These are phyloP conservation scores for Fusarium sp. DNA, from an alignment of 2,329 filamentous ascomycete species.

Conservation along the genomic window DNA sequence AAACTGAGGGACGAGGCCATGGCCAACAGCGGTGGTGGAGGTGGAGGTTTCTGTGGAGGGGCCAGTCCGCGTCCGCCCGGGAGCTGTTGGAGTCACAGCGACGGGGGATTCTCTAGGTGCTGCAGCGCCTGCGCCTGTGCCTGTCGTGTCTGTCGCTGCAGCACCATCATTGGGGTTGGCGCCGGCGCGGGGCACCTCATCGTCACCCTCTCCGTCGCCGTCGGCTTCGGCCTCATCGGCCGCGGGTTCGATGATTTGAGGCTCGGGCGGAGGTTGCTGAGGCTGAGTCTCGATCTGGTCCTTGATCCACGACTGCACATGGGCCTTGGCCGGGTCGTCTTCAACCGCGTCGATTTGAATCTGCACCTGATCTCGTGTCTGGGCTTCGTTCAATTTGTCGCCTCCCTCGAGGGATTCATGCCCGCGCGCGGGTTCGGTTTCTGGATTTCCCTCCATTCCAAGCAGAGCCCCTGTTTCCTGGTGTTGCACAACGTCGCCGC, in stretches of 20 bases:
- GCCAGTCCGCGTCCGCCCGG: constrained; percentile 37
- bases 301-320: constrained; percentile 36
- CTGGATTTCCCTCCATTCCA: constrained; percentile 46
- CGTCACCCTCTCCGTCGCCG: constrained; percentile 20
- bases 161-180: constrained; percentile 21
- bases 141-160: constrained; percentile 15
- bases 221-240: not conserved
- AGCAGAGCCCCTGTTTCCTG: constrained; percentile 8
- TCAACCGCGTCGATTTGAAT: constrained; percentile 7
- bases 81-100: constrained; percentile 33
- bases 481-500: constrained; percentile 15
- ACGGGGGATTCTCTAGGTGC: not conserved
- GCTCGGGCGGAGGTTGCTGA: constrained; percentile 23
- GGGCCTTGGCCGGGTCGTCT: constrained; percentile 21
- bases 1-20: constrained; percentile 61
- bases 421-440: constrained; percentile 26
- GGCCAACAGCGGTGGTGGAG: constrained; percentile 38
- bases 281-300: constrained; percentile 26
- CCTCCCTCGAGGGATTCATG: constrained; percentile 2
- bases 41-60: constrained; percentile 32
- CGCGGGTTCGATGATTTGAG: constrained; percentile 7
- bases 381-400: constrained; percentile 8
- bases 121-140: constrained; percentile 1
- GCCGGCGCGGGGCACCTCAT: constrained; percentile 32
- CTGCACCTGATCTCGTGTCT: constrained; percentile 8